Base-by-base conservation (phyloP, 164 flowering plant species). In the Santalum album region DNA sequence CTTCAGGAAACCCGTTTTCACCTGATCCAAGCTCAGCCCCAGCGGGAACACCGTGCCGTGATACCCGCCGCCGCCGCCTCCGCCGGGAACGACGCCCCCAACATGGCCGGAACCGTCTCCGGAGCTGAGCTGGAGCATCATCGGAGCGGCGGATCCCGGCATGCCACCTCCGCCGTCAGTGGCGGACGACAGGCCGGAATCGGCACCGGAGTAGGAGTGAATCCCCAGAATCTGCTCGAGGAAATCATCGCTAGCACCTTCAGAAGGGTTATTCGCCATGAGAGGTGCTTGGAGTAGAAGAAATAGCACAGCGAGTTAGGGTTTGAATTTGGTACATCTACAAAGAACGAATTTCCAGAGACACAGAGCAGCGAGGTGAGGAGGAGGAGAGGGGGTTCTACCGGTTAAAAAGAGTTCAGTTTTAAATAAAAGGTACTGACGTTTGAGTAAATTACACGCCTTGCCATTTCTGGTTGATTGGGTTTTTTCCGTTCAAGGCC, bases 11-110 rank as follows among this genome's bases (percentile, higher is more conserved):
- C 78, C 78, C 26, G 62, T 51, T 36, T 72, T 83, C 18, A 87
- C 89, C 57, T 84, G 91, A 51, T 90, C 95, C 75, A 90, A 69
- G 67, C 95, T 83, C 66, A 84, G 64, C 27, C 86, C 95, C 51
- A 87, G 64, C 18, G 95, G 95, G 54, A 80, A 90, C 23, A 72
- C 62, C 24, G 68, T 42, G 26, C 80, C 79, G 32, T 69, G 81
- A 54, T 49, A 75, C 21, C 72, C 77, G 20, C 58, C 62, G 6
- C 65, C 68, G 3, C 59, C 66, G 6, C 62, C 68, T 1, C 59
- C 66, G 16, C 64, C 77, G 7, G 10, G 43, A 22, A 58, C 72
- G 2, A 68, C 72, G 18, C 54, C 45, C 1, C 36, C 45, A 29
- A 57, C 44, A 43, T 69, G 74, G 22, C 65, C 68, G 19, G 75